Evolutionary conservation across 1,284 basidiomycete species (phyloP), one percentile per base, ranked within the genome.

Genomic region (Cryptococcus wingfieldii): DNA sequence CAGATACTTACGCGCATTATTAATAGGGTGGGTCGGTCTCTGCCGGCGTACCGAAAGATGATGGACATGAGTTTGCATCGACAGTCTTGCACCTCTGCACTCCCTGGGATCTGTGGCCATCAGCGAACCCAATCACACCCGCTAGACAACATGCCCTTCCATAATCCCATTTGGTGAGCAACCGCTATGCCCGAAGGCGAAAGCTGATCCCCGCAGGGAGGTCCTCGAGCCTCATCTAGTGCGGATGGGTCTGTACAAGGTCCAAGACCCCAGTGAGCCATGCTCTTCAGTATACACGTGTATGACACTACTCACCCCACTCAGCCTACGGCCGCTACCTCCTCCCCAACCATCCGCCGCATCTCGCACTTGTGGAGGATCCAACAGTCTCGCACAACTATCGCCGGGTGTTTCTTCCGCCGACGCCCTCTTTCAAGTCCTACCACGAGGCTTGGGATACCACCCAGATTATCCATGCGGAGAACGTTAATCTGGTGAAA

Each of bases 291-390:
- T n/a, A 42, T 42, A 23, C 9, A 8, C 18, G 14, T 28, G n/a
- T 9, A 31, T 38, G 43, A 12, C 39, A 14, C 38, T 12, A 23
- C 39, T 51, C 23, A 37, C 34, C 31, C 12, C 50, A 34, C 39
- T 38, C 41, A 77, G 75, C 76, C 2, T 75, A 76, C 55, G 76
- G 75, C 5, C 67, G 76, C 37, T 77, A 67, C 41, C 57, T 63
- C 1, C 61, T 74, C 9, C 67, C 70, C 1, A 62, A 65, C 31
- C 69, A 75, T 54, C 65, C 69, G 2, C 74, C 73, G 4, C 70
- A 75, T 43, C 54, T 54, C 16, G 38, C 49, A 0, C 65, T 77
- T n/a, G 50, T 74, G 50, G 51, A 68, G 19, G 63, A 75, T 44
- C 67, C 70, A 1, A 41, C 53, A 34, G 63, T 77, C 25, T 53